Evolutionary conservation across 371 early-diverging fungal genomes (phyloP).

Genomic region (Mortierella sp.): DNA sequence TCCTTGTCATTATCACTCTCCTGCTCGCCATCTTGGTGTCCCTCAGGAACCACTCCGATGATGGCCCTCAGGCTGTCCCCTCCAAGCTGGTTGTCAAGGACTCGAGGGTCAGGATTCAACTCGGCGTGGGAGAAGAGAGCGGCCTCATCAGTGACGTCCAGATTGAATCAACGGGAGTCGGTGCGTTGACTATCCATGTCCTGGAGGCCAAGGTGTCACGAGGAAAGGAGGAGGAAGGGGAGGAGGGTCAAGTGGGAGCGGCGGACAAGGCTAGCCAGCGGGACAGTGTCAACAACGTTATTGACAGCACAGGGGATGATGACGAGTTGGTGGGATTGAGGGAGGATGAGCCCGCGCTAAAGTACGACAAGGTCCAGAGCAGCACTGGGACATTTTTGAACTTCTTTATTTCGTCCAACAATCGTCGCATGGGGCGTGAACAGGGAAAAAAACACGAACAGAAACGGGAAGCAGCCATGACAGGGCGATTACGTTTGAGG

Average conservation of each 20-base stretch:
- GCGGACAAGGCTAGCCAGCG: too few species aligned
- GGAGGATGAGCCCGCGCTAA: not conserved
- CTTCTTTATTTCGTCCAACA: conserved; percentile 3
- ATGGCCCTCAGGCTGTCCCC: not conserved
- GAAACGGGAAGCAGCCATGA: too few species aligned
- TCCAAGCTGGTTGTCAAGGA: not conserved
- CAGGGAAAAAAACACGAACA: not conserved
- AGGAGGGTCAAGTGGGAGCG: not conserved
- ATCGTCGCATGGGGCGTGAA: not conserved
- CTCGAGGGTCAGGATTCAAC: not conserved
- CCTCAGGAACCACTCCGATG: not conserved
- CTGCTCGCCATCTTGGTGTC: not conserved
- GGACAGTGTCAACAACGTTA: too few species aligned
- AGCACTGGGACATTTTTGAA: conserved; percentile 2
- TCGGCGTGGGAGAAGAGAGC: not conserved
- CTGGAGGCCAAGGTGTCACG: not conserved
- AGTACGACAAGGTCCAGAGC: not conserved
- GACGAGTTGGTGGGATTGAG: not conserved
- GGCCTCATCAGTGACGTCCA: not conserved
- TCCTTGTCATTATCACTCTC: not conserved
- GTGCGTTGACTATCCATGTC: not conserved
- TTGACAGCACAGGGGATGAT: not conserved
- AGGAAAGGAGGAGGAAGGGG: not conserved
- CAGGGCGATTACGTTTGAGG: not conserved
- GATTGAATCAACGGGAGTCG: not conserved